phyloP scores from a whole-genome alignment of 352 stramenopile genomes.

The Phytophthora crassamura region DNA sequence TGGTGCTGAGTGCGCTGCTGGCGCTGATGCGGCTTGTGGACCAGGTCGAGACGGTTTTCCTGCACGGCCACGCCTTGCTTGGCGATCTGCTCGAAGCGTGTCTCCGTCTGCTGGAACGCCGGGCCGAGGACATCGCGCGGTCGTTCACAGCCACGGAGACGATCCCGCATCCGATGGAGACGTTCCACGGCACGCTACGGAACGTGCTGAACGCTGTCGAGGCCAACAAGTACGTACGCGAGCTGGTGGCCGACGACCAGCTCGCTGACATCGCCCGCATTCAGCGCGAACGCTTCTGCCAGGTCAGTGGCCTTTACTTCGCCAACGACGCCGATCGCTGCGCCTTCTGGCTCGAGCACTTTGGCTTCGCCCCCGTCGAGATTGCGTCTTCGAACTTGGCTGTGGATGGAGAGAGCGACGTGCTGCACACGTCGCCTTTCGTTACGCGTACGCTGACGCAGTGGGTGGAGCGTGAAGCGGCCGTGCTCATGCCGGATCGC shows the following conservation, averaged over 20 bases:
- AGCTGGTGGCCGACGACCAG: slow-evolving; percentile 64
- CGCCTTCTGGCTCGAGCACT: slow-evolving; percentile 70
- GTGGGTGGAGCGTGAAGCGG: slow-evolving; percentile 60
- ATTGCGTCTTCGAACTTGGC: slow-evolving; percentile 13
- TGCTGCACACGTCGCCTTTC: slow-evolving; percentile 50
- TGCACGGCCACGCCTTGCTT: slow-evolving; percentile 69
- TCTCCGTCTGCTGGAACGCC: slow-evolving; percentile 56
- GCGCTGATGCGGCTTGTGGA: slow-evolving; percentile 73
- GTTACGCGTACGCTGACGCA: slow-evolving; percentile 49
- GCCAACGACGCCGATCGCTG: slow-evolving; percentile 44
- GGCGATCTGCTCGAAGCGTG: slow-evolving; percentile 65
- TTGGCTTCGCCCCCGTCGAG: slow-evolving; percentile 61
- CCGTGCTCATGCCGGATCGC: slow-evolving; percentile 67
- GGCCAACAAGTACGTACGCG: slow-evolving; percentile 68
- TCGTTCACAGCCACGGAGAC: slow-evolving; percentile 62
- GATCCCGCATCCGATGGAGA: slow-evolving; percentile 74
- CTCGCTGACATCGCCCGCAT: slow-evolving; percentile 63
- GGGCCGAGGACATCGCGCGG: slow-evolving; percentile 43
- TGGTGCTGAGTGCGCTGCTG: slow-evolving; percentile 68
- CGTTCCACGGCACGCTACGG: slow-evolving; percentile 76
- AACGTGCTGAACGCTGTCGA: slow-evolving; percentile 78
- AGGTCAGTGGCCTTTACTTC: slow-evolving; percentile 82
- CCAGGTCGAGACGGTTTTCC: slow-evolving; percentile 78
- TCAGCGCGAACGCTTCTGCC: slow-evolving; percentile 74
- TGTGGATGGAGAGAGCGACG: slow-evolving; percentile 27